These are phyloP conservation scores for Botrytis squamosa DNA, from an alignment of 2,329 filamentous ascomycete species.

Conservation along the genomic window DNA sequence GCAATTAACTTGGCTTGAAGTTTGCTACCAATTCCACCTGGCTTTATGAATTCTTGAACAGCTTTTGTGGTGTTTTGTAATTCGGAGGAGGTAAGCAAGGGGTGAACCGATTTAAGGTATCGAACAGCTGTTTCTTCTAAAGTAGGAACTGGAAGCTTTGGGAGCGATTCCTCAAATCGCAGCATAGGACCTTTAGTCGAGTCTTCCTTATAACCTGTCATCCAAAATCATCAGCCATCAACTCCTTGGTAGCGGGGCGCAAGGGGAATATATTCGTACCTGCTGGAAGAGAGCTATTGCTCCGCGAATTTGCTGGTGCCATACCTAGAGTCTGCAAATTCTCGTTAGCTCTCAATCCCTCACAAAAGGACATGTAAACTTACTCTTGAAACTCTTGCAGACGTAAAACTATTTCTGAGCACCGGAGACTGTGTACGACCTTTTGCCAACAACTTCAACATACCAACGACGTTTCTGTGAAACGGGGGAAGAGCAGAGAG, in stretches of 20 bases:
- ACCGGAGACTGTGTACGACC: slow-evolving; percentile 37
- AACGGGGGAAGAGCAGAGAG: slow-evolving; percentile 21
- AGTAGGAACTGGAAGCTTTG: slow-evolving; percentile 73
- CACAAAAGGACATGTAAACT: not conserved
- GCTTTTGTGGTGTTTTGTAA: slow-evolving; percentile 74
- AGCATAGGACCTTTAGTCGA: slow-evolving; percentile 76
- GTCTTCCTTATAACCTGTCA: slow-evolving; percentile 74
- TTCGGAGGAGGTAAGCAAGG: slow-evolving; percentile 67
- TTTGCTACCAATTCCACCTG: slow-evolving; percentile 77
- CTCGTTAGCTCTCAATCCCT: slow-evolving; percentile 25
- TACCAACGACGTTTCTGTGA: slow-evolving; percentile 29
- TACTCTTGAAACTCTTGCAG: slow-evolving; percentile 34
- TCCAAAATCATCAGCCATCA: slow-evolving; percentile 21
- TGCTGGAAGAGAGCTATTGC: slow-evolving; percentile 56
- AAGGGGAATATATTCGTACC: slow-evolving; percentile 42
- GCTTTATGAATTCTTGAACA: slow-evolving; percentile 82
- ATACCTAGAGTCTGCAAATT: slow-evolving; percentile 42
- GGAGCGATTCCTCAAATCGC: slow-evolving; percentile 82
- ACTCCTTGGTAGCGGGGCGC: slow-evolving; percentile 8
- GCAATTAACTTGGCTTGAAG: slow-evolving; percentile 87
- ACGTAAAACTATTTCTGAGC: slow-evolving; percentile 37
- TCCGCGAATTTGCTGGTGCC: slow-evolving; percentile 53
- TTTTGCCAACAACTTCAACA: slow-evolving; percentile 40
- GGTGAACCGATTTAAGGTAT: slow-evolving; percentile 77
- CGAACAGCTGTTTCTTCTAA: slow-evolving; percentile 79